Percentiles rank a stretch among this genome's conserved stretches.
Evolutionary conservation across 2,329 filamentous ascomycete species (phyloP).

Genomic region (Sporothrix variecibatus): DNA sequence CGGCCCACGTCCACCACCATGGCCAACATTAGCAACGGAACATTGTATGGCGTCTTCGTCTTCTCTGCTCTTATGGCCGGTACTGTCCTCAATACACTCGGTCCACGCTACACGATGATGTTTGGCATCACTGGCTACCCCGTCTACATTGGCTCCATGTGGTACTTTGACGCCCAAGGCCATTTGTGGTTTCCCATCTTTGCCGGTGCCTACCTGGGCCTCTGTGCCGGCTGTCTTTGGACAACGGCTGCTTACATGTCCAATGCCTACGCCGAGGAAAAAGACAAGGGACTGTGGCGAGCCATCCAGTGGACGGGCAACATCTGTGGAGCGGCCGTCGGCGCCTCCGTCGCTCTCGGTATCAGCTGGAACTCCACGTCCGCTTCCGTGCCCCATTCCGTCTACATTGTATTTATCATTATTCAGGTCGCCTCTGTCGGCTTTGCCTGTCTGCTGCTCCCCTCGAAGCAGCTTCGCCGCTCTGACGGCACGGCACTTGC

Average conservation of each 20-base stretch:
- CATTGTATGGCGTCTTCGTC: slow-evolving; percentile 37
- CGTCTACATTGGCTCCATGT: slow-evolving; percentile 36
- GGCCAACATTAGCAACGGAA: slow-evolving; percentile 36
- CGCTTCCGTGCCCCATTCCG: slow-evolving; percentile 31
- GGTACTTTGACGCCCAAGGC: slow-evolving; percentile 37
- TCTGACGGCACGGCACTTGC: slow-evolving; percentile 37
- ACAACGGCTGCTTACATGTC: slow-evolving; percentile 39
- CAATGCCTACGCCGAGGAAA: slow-evolving; percentile 39
- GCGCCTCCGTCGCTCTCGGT: slow-evolving; percentile 30
- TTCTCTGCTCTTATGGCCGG: slow-evolving; percentile 36
- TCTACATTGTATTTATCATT: slow-evolving; percentile 37
- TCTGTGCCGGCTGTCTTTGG: slow-evolving; percentile 38
- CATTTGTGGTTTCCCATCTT: slow-evolving; percentile 34
- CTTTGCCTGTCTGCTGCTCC: slow-evolving; percentile 29
- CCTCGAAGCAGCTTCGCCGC: slow-evolving; percentile 34
- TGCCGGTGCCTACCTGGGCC: slow-evolving; percentile 36
- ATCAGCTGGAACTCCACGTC: slow-evolving; percentile 4
- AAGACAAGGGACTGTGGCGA: slow-evolving; percentile 37
- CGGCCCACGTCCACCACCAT: slow-evolving; percentile 34
- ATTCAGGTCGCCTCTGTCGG: slow-evolving; percentile 32
- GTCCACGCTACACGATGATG: slow-evolving; percentile 30
- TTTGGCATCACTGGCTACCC: slow-evolving; percentile 36
- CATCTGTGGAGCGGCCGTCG: slow-evolving; percentile 36
- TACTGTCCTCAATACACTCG: slow-evolving; percentile 35
- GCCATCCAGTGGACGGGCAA: slow-evolving; percentile 39